phyloP scores from a whole-genome alignment of 2,329 filamentous ascomycete genomes.

The Chalaropsis ovoidea region DNA sequence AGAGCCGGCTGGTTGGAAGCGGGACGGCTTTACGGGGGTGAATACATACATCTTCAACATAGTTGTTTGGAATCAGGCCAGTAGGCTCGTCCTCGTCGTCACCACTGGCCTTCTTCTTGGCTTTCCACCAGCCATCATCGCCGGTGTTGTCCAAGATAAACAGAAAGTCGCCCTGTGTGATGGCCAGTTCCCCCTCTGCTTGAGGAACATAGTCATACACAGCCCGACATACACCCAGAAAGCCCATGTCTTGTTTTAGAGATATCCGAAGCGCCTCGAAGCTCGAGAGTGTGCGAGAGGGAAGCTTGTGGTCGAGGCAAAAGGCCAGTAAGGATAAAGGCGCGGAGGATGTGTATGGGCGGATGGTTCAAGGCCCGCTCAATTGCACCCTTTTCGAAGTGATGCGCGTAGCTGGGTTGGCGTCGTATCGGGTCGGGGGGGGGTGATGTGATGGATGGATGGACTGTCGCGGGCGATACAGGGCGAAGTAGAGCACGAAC shows the following conservation, averaged over 20 bases:
- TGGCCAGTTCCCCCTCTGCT: slow-evolving; percentile 71
- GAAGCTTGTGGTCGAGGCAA: background rate
- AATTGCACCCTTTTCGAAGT: background rate
- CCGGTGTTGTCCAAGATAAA: slow-evolving; percentile 75
- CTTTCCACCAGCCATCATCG: slow-evolving; percentile 86
- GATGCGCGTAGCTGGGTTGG: slow-evolving; percentile 2
- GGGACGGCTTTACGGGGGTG: slow-evolving; percentile 13
- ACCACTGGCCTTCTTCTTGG: slow-evolving; percentile 74
- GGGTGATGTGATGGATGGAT: background rate
- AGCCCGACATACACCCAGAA: slow-evolving; percentile 81
- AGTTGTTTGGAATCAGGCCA: slow-evolving; percentile 86
- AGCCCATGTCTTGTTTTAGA: slow-evolving; percentile 56
- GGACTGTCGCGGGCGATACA: background rate
- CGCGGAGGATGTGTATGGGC: background rate
- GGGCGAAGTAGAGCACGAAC: too few species aligned
- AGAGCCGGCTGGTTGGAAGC: background rate
- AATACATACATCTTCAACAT: slow-evolving; percentile 68
- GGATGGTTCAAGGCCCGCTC: background rate
- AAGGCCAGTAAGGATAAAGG: background rate
- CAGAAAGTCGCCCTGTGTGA: slow-evolving; percentile 76
- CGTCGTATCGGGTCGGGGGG: background rate
- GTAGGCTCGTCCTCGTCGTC: slow-evolving; percentile 87
- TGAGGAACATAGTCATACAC: slow-evolving; percentile 89
- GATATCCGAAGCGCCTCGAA: background rate
- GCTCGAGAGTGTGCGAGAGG: background rate